Evolutionary conservation across 352 stramenopile species (phyloP), one percentile per base, ranked within the genome.

Genomic region (Phytophthora ohioensis): DNA sequence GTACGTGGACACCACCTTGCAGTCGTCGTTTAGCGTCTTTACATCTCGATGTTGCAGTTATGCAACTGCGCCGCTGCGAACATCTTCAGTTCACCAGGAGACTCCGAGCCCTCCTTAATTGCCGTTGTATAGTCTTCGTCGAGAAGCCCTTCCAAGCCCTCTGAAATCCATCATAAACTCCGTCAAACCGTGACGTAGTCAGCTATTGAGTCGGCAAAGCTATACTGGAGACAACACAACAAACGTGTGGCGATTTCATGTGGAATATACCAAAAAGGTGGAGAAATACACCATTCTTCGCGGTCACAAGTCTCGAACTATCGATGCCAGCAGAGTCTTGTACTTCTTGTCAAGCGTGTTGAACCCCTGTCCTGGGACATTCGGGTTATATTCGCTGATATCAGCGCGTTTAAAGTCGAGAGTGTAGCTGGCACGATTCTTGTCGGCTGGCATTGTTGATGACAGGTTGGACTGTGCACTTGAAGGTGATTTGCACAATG

Each of bases 311-410:
- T 13, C 15, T 27, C 42, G 38, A n/a, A 59, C 53, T 8, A 59
- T 59, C 5, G 53, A 59, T 11, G 51, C 35, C 13, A 36, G 49
- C 31, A 21, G 35, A 59, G 1, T 15, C n/a, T 47, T 49, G 38
- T 59, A 27, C 39, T 59, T 43, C 30, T 48, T 17, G 39, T 17
- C 53, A n/a, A 59, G 53, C 3, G 36, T 17, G 38, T 59, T 47
- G 21, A 7, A 21, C n/a, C 42, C 42, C 12, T 47, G 17, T 17
- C 42, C n/a, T 27, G 15, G 4, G n/a, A 47, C 42, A 13, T 5
- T 15, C 7, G 2, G 42, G 3, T 47, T 47, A 21, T 21, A 21
- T 21, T 21, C 17, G 17, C 17, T 21, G 17, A 21, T 21, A 21
- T 21, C 17, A 21, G 17, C 17, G 17, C 17, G 17, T 21, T 21